Conservation (phyloP, 2,329 filamentous ascomycete genomes). For the Magnaporthales sp. region DNA sequence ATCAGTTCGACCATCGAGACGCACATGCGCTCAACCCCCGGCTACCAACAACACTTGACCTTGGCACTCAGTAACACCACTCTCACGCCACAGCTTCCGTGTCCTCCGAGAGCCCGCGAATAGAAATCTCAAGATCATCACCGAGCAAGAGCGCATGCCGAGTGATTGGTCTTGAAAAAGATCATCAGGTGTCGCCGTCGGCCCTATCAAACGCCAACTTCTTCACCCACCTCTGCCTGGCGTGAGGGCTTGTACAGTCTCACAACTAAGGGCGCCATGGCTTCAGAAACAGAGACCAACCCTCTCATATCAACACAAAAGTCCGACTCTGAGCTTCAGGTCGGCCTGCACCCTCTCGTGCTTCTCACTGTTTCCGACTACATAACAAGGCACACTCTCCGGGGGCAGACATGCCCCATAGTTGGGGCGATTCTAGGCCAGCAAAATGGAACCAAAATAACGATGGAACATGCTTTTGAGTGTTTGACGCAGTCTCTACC, state of each 20-base stretch:
- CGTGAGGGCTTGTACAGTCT: neutral
- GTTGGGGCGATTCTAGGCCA: slow-evolving; percentile 85
- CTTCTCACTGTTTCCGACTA: slow-evolving; percentile 96
- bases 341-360: slow-evolving; percentile 85
- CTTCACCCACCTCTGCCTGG: neutral
- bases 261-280: neutral
- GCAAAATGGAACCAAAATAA: slow-evolving; percentile 83
- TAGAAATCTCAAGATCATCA: neutral
- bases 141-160: neutral
- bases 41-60: neutral
- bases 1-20: neutral
- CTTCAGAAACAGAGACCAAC: slow-evolving; percentile 26
- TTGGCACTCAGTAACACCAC: neutral
- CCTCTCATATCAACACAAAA: slow-evolving; percentile 58
- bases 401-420: slow-evolving; percentile 65
- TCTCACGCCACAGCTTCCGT: neutral
- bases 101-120: neutral
- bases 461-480: slow-evolving; percentile 89
- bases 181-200: neutral
- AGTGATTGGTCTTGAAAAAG: neutral
- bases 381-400: slow-evolving; percentile 81
- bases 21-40: neutral
- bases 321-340: slow-evolving; percentile 65
- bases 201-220: neutral
- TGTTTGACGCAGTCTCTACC: slow-evolving; percentile 47